Evolutionary conservation across 139 green algal genomes (phyloP).

Genomic region (Zygnema circumcarinatum): DNA sequence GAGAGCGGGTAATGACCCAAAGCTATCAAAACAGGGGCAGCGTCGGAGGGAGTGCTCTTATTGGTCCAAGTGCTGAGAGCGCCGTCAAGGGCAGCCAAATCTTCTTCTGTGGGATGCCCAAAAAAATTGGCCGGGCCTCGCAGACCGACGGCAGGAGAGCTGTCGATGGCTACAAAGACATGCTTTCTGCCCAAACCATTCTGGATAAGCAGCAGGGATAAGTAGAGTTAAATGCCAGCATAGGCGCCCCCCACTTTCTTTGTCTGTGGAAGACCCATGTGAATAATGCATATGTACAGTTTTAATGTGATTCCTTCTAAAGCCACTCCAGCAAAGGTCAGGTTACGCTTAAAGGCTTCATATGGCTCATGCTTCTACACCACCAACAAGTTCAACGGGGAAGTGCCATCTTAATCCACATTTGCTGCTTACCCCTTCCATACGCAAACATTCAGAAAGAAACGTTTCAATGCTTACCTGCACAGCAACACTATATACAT

Average conservation of each 20-base stretch:
- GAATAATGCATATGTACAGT: no score
- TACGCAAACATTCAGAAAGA: not conserved
- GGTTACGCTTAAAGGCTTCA: no score
- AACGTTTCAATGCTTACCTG: no score
- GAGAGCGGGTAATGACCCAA: conserved; percentile 76
- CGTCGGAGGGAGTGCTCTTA: not conserved
- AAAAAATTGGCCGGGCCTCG: conserved; percentile 74
- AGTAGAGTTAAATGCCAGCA: conserved; percentile 7
- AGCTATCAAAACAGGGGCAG: conserved; percentile 56
- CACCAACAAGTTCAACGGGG: no score
- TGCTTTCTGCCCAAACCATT: not conserved
- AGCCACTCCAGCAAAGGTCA: no score
- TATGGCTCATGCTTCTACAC: no score
- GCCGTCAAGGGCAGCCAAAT: conserved; percentile 42
- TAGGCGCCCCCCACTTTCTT: not conserved
- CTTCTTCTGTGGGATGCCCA: conserved; percentile 43
- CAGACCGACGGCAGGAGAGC: conserved; percentile 67
- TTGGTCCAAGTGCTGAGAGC: not conserved
- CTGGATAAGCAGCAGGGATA: not conserved
- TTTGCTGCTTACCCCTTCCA: no score
- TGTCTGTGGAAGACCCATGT: no score
- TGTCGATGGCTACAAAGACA: conserved; percentile 69
- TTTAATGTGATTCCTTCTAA: no score
- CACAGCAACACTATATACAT: not conserved
- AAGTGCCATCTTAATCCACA: no score